Conservation (phyloP, 805 yeast genomes). For the Lipomyces starkeyi region DNA sequence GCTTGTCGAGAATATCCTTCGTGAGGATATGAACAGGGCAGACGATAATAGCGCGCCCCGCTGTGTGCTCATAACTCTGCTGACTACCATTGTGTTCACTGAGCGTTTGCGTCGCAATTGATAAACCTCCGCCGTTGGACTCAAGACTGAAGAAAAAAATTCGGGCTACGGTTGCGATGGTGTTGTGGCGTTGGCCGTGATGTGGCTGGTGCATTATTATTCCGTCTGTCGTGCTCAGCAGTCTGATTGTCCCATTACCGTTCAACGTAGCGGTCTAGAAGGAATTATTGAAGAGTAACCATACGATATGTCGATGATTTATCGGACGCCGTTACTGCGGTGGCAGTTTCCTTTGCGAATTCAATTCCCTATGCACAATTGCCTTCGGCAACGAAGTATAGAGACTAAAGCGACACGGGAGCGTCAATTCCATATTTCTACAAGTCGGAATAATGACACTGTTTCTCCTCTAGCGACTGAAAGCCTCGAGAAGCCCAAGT, state of each 20-base stretch:
- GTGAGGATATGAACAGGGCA: not conserved
- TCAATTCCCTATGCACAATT: not conserved
- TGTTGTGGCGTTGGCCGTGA: not conserved
- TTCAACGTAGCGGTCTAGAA: not conserved
- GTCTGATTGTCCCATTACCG: not conserved
- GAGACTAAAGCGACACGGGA: not conserved
- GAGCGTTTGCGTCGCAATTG: not conserved
- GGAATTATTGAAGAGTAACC: not conserved
- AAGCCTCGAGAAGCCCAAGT: slow-evolving; percentile 18
- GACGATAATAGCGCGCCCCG: not conserved
- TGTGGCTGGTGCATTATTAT: not conserved
- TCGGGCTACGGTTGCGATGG: not conserved
- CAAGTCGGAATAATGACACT: slow-evolving; percentile 43
- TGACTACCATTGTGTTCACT: not conserved
- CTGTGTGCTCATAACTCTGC: not conserved
- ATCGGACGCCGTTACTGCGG: not conserved
- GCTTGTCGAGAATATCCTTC: not conserved
- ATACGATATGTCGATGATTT: not conserved
- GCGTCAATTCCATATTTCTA: slow-evolving; percentile 4
- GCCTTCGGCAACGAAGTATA: not conserved
- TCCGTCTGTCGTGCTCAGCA: not conserved
- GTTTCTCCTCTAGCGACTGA: slow-evolving; percentile 36
- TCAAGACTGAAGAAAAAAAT: too few relatives aligned
- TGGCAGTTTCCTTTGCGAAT: not conserved
- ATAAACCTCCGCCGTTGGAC: too few relatives aligned